These are phyloP conservation scores for Alternaria metachromatica DNA, from an alignment of 2,329 filamentous ascomycete species.

Conservation along the genomic window DNA sequence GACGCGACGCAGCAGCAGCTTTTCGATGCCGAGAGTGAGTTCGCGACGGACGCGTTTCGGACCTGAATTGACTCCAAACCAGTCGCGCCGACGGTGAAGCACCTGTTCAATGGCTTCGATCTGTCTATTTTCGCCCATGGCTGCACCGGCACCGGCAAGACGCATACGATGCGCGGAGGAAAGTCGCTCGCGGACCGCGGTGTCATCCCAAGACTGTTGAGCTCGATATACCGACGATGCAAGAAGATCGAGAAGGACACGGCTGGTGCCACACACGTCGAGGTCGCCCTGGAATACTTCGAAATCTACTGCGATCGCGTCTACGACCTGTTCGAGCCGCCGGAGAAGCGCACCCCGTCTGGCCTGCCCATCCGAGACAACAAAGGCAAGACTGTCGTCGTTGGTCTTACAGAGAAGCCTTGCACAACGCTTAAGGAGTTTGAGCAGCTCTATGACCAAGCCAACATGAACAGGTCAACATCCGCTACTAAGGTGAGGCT, in stretches of 20 bases:
- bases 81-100: constrained; percentile 90
- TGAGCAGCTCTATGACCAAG: constrained; percentile 86
- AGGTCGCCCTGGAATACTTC: constrained; percentile 86
- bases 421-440: constrained; percentile 90
- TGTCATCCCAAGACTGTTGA: constrained; percentile 84
- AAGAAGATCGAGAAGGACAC: constrained; percentile 86
- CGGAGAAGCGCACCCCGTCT: constrained; percentile 81
- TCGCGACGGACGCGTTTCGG: constrained; percentile 1
- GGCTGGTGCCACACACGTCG: constrained; percentile 70
- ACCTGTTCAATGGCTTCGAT: constrained; percentile 81
- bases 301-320: constrained; percentile 98
- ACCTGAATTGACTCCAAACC: constrained; percentile 28
- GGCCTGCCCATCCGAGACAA: constrained; percentile 86
- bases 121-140: constrained; percentile 88
- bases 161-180: constrained; percentile 93
- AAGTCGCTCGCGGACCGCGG: constrained; percentile 85
- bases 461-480: constrained; percentile 88
- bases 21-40: constrained; percentile 83
- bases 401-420: constrained; percentile 81
- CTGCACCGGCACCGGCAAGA: constrained; percentile 92
- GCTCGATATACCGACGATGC: constrained; percentile 81
- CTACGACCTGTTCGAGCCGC: constrained; percentile 85
- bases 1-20: constrained; percentile 81
- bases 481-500: constrained; percentile 75
- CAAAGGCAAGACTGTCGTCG: constrained; percentile 84